Percentiles rank a stretch among this genome's conserved stretches.
Conservation (phyloP, 345 rosid genomes). For the Eucalyptus marginata region DNA sequence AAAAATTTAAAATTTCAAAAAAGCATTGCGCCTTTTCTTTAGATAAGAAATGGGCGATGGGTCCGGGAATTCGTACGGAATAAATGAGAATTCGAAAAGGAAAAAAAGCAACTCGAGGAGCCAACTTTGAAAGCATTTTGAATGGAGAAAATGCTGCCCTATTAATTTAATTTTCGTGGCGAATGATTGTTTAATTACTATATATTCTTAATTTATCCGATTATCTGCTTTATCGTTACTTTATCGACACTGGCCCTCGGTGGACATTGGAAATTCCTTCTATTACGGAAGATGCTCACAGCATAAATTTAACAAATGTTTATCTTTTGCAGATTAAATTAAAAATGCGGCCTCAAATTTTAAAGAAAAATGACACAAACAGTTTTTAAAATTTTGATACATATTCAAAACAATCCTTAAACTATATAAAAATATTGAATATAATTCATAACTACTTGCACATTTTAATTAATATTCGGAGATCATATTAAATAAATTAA, state of each 20-base stretch:
- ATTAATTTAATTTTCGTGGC: neutral
- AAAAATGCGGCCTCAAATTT: neutral
- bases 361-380: too few species aligned
- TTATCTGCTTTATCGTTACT: neutral
- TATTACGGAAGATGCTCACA: neutral
- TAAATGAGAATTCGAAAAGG: too few species aligned
- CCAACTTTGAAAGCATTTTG: neutral
- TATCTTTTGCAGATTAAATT: too few species aligned
- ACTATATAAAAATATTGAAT: too few species aligned
- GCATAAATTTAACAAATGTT: too few species aligned
- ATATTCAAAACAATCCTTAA: too few species aligned
- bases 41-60: neutral
- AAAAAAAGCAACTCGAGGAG: too few species aligned
- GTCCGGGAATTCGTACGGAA: neutral
- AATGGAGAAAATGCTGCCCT: neutral
- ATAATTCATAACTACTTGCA: too few species aligned
- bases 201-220: neutral
- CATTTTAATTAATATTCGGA: too few species aligned
- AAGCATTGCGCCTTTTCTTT: neutral
- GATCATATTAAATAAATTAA: too few species aligned
- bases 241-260: neutral
- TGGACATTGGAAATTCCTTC: neutral
- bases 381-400: accelerated
- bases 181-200: too few species aligned
- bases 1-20: neutral